Percentiles rank a stretch among this genome's conserved stretches.
Conservation (phyloP, 2,329 filamentous ascomycete genomes). For the Calcarisporium arbuscula region DNA sequence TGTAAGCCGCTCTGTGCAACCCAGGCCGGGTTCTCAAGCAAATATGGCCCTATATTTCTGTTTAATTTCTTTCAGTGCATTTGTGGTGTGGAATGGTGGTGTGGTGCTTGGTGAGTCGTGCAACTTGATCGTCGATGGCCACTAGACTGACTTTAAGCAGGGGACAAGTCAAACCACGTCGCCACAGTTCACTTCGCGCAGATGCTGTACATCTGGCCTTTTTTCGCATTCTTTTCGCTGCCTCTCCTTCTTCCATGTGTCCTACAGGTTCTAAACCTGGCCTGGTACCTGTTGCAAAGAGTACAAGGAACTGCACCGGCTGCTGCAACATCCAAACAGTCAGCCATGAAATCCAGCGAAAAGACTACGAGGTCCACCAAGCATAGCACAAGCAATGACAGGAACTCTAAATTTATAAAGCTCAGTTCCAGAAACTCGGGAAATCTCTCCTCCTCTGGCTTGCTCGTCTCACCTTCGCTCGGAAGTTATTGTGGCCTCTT, state of each 20-base stretch:
- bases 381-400: no score
- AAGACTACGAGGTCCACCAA: no score
- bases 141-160: conserved; percentile 31
- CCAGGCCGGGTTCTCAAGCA: conserved; percentile 37
- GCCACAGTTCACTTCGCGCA: conserved; percentile 85
- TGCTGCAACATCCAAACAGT: not conserved
- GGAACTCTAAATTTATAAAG: no score
- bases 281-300: not conserved
- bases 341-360: no score
- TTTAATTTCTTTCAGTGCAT: conserved; percentile 65
- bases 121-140: not conserved
- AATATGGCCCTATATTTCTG: conserved; percentile 52
- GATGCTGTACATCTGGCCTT: conserved; percentile 92
- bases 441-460: no score
- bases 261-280: conserved; percentile 27
- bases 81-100: conserved; percentile 81
- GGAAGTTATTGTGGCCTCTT: conserved; percentile 28
- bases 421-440: no score
- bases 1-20: conserved; percentile 48
- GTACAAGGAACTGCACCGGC: not conserved
- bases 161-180: conserved; percentile 90
- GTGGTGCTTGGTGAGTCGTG: conserved; percentile 70
- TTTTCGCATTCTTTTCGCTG: conserved; percentile 82
- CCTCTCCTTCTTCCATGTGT: conserved; percentile 59
- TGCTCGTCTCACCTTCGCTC: no score